Base-by-base conservation (phyloP, 176 grass and related monocot genomes). In the Miscanthus lutarioriparius region DNA sequence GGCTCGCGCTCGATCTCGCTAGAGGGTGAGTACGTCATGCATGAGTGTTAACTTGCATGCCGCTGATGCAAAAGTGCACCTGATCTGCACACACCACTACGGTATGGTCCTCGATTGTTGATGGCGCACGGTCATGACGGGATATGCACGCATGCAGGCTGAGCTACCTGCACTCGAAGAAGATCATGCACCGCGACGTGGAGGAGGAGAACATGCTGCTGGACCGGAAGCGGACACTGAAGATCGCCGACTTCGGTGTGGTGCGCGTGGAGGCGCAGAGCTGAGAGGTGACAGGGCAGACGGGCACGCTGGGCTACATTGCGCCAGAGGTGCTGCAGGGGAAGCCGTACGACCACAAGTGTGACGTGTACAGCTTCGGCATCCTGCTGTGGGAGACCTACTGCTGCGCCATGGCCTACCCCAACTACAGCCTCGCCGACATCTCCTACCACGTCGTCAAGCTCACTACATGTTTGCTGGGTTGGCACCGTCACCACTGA, bases 201-300 rank as follows among this genome's bases (percentile, higher is more conserved):
- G 95, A 98, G 87, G 88, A 85, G 3, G 96, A 98, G 85, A 98
- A 98, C 70, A 98, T 95, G 96, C 82, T 98, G 64, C 76, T 98
- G 28, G 91, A 93, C 86, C 70, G 32, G 25, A 80, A 86, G 70
- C 90, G 75, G 72, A 86, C 49, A 7, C 89, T 98, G 19, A 95
- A 95, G 82, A 98, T 98, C 73, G 93, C 96, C 15, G 93, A 95
- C 87, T 98, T 98, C 26, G 93, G 96, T 0, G 93, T 98, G 44
- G 96, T 93, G 6, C 91, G 93, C 11, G 96, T 95, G 40, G 93
- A 98, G 89, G 93, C 87, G n/a, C 75, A 76, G 10, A 75, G 44
- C 19, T 66, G 58, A 49, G 89, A 97, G 64, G 91, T 95, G 87
- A 97, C 95, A 5, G 96, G 93, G 32, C 87, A 95, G 89, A 98